Evolutionary conservation across 371 early-diverging fungal genomes (phyloP).

Genomic region (Mortierella sp.): DNA sequence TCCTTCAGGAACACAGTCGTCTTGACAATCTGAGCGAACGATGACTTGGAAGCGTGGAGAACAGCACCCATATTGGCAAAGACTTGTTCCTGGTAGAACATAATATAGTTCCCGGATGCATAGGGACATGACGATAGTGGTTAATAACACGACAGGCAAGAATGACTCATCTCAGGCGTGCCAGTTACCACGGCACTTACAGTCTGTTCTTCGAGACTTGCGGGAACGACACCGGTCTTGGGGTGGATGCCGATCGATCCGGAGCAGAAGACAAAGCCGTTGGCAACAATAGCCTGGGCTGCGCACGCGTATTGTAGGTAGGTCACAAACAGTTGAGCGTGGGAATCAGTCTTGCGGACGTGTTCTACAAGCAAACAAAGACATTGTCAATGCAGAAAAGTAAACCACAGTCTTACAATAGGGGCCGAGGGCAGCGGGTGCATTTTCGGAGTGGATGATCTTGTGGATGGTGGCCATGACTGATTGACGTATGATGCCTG

Average conservation of each 20-base stretch:
- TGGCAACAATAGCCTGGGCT: slow-evolving; percentile 87
- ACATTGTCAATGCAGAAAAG: background rate
- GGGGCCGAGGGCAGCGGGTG: slow-evolving; percentile 86
- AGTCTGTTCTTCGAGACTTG: slow-evolving; percentile 76
- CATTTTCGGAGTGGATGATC: slow-evolving; percentile 61
- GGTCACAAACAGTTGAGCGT: background rate
- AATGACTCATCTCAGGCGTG: background rate
- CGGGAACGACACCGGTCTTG: slow-evolving; percentile 64
- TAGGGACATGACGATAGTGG: background rate
- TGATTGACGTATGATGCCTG: slow-evolving; percentile 8
- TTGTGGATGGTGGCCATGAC: slow-evolving; percentile 33
- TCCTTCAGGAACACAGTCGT: slow-evolving; percentile 93
- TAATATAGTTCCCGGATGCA: background rate
- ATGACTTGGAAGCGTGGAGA: slow-evolving; percentile 79
- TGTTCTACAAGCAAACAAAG: background rate
- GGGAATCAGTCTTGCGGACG: slow-evolving; percentile 4
- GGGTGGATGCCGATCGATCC: slow-evolving; percentile 82
- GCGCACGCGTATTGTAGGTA: no score
- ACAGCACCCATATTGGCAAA: slow-evolving; percentile 83
- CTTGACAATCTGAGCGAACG: slow-evolving; percentile 86
- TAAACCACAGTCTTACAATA: slow-evolving; percentile 68
- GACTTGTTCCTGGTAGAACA: slow-evolving; percentile 62
- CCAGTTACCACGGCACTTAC: slow-evolving; percentile 19
- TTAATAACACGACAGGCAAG: background rate
- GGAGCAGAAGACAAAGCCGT: slow-evolving; percentile 86